Percentiles rank a stretch among this genome's conserved stretches.
phyloP scores from a whole-genome alignment of 2,329 filamentous ascomycete species.

The Chrysoporthe austroafricana region DNA sequence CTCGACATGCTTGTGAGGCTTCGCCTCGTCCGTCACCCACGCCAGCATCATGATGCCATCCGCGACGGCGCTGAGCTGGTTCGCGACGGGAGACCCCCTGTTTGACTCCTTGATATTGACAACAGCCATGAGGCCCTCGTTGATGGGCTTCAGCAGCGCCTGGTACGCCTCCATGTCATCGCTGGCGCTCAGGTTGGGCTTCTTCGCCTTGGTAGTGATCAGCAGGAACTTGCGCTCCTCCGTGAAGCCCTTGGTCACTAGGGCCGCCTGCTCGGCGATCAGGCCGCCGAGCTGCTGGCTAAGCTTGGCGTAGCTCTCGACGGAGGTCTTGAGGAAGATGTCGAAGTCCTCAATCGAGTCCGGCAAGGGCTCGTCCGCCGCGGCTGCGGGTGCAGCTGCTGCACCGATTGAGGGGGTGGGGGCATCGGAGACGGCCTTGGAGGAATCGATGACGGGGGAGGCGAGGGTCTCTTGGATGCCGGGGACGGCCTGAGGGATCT shows the following conservation, averaged over 20 bases:
- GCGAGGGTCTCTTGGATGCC: constrained; percentile 47
- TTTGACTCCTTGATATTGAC: constrained; percentile 82
- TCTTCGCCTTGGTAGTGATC: constrained; percentile 88
- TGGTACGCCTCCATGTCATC: constrained; percentile 68
- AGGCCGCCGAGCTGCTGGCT: constrained; percentile 79
- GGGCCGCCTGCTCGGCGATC: constrained; percentile 73
- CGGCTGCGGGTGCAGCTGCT: constrained; percentile 46
- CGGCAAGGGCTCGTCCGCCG: constrained; percentile 63
- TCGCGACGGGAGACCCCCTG: constrained; percentile 73
- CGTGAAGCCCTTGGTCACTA: constrained; percentile 69
- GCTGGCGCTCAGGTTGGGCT: constrained; percentile 69
- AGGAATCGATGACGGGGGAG: constrained; percentile 39
- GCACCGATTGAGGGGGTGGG: constrained; percentile 42
- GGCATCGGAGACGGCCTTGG: constrained; percentile 36
- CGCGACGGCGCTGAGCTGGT: constrained; percentile 83
- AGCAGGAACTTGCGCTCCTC: constrained; percentile 88
- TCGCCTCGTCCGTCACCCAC: constrained; percentile 85
- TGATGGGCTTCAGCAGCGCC: constrained; percentile 83
- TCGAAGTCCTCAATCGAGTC: constrained; percentile 89
- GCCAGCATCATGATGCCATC: constrained; percentile 89
- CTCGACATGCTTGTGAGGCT: constrained; percentile 83
- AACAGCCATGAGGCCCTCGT: constrained; percentile 78
- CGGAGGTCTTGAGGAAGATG: constrained; percentile 70
- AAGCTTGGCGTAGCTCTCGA: constrained; percentile 77
- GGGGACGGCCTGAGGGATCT: constrained; percentile 57